Evolutionary conservation across 257 asterid species (phyloP).

Genomic region (Solanum dulcamara): DNA sequence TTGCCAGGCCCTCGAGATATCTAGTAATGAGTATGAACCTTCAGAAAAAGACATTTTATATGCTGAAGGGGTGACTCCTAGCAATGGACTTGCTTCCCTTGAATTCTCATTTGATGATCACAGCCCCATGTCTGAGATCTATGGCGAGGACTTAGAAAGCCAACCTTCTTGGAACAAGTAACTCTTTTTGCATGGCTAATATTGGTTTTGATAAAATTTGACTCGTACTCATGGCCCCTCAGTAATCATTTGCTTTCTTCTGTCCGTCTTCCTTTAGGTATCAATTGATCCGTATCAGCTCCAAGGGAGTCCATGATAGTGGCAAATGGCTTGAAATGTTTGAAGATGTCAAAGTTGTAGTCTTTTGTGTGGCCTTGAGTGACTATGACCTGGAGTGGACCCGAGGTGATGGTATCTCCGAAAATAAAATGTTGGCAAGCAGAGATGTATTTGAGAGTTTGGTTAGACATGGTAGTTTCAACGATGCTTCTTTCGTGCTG

Average conservation of each 20-base stretch:
- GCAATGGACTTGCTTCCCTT: slow-evolving; percentile 37
- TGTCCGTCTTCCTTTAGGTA: slow-evolving; percentile 22
- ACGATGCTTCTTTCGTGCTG: slow-evolving; percentile 40
- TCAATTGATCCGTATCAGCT: slow-evolving; percentile 41
- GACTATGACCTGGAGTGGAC: slow-evolving; percentile 37
- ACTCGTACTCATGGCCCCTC: not conserved
- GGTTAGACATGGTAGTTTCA: slow-evolving; percentile 24
- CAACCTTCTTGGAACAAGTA: slow-evolving; percentile 34
- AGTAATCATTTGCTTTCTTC: not conserved
- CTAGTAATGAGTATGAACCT: slow-evolving; percentile 49
- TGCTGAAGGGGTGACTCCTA: slow-evolving; percentile 51
- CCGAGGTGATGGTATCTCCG: slow-evolving; percentile 9
- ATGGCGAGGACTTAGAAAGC: slow-evolving; percentile 10
- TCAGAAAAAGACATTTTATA: slow-evolving; percentile 43
- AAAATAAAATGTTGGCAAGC: slow-evolving; percentile 47
- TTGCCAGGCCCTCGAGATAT: slow-evolving; percentile 49
- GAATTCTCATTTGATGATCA: slow-evolving; percentile 42
- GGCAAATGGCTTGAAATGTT: slow-evolving; percentile 59
- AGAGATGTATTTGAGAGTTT: slow-evolving; percentile 36
- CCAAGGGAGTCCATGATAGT: slow-evolving; percentile 22
- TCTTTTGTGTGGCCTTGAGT: slow-evolving; percentile 42
- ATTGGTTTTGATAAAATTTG: not conserved
- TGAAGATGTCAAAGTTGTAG: slow-evolving; percentile 27
- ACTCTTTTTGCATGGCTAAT: slow-evolving; percentile 2
- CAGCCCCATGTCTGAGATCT: slow-evolving; percentile 23